Evolutionary conservation across 257 asterid genomes (phyloP), one percentile per base, ranked within the genome.

Genomic region (Leptodermis oblonga): DNA sequence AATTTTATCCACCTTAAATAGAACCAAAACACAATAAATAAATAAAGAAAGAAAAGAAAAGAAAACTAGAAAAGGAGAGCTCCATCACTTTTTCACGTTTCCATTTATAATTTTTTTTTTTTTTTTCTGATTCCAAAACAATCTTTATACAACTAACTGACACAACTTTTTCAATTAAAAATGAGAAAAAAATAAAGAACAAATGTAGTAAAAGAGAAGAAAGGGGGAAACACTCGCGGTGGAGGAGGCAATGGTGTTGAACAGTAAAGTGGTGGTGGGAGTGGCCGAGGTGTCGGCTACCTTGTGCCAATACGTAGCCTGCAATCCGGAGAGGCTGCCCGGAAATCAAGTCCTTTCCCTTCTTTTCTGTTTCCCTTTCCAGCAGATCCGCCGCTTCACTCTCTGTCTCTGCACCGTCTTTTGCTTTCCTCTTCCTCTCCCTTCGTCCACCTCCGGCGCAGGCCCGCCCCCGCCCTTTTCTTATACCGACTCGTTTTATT

Each of bases 291-390:
- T 85, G 11, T 89, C 98, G 59, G 96, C 95, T 2, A 69, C 85
- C 17, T 81, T 78, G 3, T 92, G 85, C 61, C 98, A 92, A 75
- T 87, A 85, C 90, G 68, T 92, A 65, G 93, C 94, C 4, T 92
- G 96, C 85, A 89, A 89, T 48, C 88, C 96, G 0, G 96, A 89
- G 77, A 81, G 84, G 56, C 80, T 92, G 54, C 84, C 85, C 82
- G 73, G 79, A 80, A 89, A 92, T 53, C 88, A 87, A 71, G 85
- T 86, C 66, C 89, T 89, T 52, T 81, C 77, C 76, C 96, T 89
- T 70, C 79, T 92, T 64, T 89, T 86, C 77, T 86, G 88, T 76
- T 80, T 86, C 83, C 98, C 98, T 28, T 84, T 86, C 66, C 92
- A 83, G 62, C 87, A 86, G 63, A 77, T 92, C 83, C 86, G 84